These are phyloP conservation scores for Butyriboletus loyo DNA, from an alignment of 768 basidiomycete species.

Conservation along the genomic window DNA sequence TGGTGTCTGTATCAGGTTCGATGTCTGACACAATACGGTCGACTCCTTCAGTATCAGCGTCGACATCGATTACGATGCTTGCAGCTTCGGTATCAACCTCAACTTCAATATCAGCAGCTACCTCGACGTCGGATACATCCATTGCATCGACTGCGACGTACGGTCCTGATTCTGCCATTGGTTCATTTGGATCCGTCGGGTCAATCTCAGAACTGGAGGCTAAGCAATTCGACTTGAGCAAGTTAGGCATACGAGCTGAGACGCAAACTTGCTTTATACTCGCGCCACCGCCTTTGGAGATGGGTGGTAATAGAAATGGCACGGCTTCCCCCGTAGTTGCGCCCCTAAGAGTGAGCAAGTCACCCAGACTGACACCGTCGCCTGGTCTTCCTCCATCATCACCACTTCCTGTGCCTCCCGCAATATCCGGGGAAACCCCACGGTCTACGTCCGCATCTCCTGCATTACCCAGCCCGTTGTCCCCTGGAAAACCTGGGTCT, in stretches of 20 bases:
- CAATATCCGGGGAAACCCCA: background rate
- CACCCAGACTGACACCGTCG: constrained; percentile 20
- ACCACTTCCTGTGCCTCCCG: constrained; percentile 10
- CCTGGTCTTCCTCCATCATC: constrained; percentile 14
- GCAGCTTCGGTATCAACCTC: constrained; percentile 12
- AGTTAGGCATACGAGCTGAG: background rate
- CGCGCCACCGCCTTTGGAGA: constrained; percentile 22
- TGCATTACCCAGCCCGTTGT: constrained; percentile 9
- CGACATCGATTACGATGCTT: constrained; percentile 2
- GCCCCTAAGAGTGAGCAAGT: constrained; percentile 27
- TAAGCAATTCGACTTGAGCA: constrained; percentile 17
- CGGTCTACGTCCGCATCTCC: constrained; percentile 12
- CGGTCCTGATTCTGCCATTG: constrained; percentile 5
- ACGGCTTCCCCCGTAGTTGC: constrained; percentile 15
- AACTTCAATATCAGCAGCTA: constrained; percentile 15
- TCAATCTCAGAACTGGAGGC: constrained; percentile 24
- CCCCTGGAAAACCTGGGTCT: constrained; percentile 5
- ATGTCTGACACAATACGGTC: constrained; percentile 1
- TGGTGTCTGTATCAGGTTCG: background rate
- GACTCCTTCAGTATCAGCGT: background rate
- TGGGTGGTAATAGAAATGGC: constrained; percentile 8
- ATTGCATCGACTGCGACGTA: constrained; percentile 18
- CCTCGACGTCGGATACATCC: constrained; percentile 11
- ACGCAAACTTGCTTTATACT: constrained; percentile 19
- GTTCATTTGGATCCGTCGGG: constrained; percentile 15